Evolutionary conservation across 1,284 basidiomycete species (phyloP).

Genomic region (Coriolopsis trogii): DNA sequence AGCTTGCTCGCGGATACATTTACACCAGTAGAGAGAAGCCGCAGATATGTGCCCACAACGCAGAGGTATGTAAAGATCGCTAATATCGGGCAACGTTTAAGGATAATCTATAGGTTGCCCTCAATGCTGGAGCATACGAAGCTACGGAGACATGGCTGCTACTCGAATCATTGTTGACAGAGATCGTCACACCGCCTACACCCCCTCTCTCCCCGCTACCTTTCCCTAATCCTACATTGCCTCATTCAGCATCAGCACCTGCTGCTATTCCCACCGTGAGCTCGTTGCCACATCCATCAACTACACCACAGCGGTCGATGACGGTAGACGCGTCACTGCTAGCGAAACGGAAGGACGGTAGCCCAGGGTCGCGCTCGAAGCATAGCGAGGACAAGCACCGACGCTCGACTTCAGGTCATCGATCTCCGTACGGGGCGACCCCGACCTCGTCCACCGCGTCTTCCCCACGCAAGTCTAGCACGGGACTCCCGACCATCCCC

Average conservation of each 20-base stretch:
- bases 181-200: slow-evolving; percentile 40
- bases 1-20: slow-evolving; percentile 69
- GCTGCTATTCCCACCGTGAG: slow-evolving; percentile 39
- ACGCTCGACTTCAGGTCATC: slow-evolving; percentile 22
- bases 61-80: slow-evolving; percentile 45
- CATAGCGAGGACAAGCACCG: slow-evolving; percentile 18
- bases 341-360: slow-evolving; percentile 13
- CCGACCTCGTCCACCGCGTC: slow-evolving; percentile 58
- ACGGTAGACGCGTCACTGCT: slow-evolving; percentile 19
- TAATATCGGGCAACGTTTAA: not conserved
- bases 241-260: slow-evolving; percentile 48
- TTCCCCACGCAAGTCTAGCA: slow-evolving; percentile 53
- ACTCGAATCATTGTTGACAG: slow-evolving; percentile 58
- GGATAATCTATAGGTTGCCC: slow-evolving; percentile 51
- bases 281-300: not conserved
- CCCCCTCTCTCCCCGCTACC: slow-evolving; percentile 29
- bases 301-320: slow-evolving; percentile 20
- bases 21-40: slow-evolving; percentile 58
- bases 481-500: slow-evolving; percentile 46
- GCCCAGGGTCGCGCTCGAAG: slow-evolving; percentile 24
- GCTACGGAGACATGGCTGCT: slow-evolving; percentile 75
- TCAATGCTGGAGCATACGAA: slow-evolving; percentile 59
- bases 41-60: slow-evolving; percentile 59
- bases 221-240: slow-evolving; percentile 28
- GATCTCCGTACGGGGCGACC: slow-evolving; percentile 30